Conservation (phyloP, 331 rosid genomes). For the Stylosanthes scabra region DNA sequence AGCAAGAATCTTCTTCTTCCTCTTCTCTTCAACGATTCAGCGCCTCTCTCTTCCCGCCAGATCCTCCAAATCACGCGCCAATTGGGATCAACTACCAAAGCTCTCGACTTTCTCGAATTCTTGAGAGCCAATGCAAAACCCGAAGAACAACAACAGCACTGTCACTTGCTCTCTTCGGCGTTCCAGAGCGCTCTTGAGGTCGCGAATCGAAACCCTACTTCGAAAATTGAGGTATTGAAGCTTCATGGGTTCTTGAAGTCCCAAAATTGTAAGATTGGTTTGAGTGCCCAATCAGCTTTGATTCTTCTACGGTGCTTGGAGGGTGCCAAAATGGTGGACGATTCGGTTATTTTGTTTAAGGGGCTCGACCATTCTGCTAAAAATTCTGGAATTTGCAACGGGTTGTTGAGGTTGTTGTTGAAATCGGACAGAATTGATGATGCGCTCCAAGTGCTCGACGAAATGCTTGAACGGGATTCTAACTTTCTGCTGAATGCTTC, state of each 20-base stretch:
- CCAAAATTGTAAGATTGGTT: constrained; percentile 39
- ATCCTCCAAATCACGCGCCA: constrained; percentile 59
- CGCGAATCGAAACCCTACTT: constrained; percentile 49
- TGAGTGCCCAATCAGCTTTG: constrained; percentile 45
- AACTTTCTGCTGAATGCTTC: no score
- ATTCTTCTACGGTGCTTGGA: constrained; percentile 52
- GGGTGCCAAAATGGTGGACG: constrained; percentile 55
- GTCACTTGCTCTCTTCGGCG: constrained; percentile 23
- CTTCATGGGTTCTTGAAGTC: constrained; percentile 44
- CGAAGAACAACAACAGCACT: not conserved
- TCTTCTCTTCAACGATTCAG: constrained; percentile 52
- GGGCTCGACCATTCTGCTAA: constrained; percentile 50
- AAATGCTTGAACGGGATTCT: no score
- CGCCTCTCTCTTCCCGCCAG: constrained; percentile 35
- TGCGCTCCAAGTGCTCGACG: no score
- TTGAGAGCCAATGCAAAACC: constrained; percentile 41
- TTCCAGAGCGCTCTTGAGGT: constrained; percentile 65
- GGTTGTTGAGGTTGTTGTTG: no score
- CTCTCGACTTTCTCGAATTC: constrained; percentile 58
- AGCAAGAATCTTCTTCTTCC: constrained; percentile 48
- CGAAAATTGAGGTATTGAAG: constrained; percentile 45
- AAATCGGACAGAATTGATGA: no score
- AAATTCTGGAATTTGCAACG: constrained; percentile 57
- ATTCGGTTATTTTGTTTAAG: constrained; percentile 48
- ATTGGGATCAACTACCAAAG: constrained; percentile 52